A percentile compares a stretch with the other conserved stretches of the same genome.
Conservation (phyloP, 2,329 filamentous ascomycete species). For the Aurifilum marmelostoma region DNA sequence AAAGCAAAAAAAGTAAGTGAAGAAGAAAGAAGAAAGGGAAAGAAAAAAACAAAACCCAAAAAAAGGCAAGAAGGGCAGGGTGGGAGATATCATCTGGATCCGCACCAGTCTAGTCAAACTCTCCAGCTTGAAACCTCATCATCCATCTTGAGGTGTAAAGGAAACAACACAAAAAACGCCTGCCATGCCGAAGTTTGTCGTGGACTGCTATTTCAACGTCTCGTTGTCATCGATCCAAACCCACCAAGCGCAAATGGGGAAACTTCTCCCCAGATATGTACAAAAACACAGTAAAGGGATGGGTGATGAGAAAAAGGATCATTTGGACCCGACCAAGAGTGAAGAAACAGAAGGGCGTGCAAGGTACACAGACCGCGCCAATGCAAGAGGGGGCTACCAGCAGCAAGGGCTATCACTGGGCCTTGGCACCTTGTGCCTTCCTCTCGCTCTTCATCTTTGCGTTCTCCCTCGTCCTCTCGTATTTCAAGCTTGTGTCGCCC, state of each 20-base stretch:
- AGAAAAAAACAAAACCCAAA: neutral
- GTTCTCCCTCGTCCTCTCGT: conserved; percentile 43
- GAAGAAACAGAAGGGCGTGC: neutral
- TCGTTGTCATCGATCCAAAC: conserved; percentile 13
- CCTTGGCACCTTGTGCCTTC: conserved; percentile 33
- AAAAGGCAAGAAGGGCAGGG: neutral
- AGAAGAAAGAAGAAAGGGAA: neutral
- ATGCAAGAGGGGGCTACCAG: neutral
- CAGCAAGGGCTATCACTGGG: conserved; percentile 11
- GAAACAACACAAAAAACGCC: neutral
- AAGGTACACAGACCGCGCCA: neutral
- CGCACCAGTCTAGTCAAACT: neutral
- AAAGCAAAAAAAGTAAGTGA: neutral
- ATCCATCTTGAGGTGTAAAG: neutral
- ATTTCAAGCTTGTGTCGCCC: conserved; percentile 57
- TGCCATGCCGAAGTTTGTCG: conserved; percentile 11
- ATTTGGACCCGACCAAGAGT: neutral
- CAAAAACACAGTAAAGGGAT: neutral
- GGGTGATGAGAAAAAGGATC: neutral
- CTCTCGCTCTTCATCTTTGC: conserved; percentile 45
- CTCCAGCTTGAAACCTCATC: neutral
- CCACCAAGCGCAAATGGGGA: neutral
- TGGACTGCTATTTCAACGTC: conserved; percentile 7
- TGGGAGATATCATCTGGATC: neutral
- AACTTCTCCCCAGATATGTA: neutral